Evolutionary conservation across 345 rosid genomes (phyloP).

Genomic region (Sisymbrium altissimum): DNA sequence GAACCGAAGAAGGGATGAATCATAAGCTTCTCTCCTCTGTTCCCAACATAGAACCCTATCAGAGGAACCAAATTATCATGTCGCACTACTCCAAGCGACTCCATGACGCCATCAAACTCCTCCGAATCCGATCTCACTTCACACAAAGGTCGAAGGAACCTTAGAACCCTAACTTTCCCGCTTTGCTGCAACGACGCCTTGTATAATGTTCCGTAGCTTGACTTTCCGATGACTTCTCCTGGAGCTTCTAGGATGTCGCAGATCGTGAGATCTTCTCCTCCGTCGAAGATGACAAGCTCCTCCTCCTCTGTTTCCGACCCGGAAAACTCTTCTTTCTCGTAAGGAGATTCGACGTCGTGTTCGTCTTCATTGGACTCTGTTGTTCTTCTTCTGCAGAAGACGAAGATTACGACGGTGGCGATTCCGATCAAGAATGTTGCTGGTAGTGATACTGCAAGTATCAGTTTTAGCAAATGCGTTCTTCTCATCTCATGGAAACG

Average conservation of each 20-base stretch:
- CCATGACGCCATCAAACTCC: slow-evolving; percentile 52
- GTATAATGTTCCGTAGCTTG: slow-evolving; percentile 83
- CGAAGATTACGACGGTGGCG: slow-evolving; percentile 28
- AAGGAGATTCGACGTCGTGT: slow-evolving; percentile 38
- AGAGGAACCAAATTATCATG: slow-evolving; percentile 84
- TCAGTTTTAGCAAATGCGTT: slow-evolving; percentile 50
- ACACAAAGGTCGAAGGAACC: slow-evolving; percentile 83
- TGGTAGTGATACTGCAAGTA: slow-evolving; percentile 44
- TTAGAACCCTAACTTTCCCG: slow-evolving; percentile 53
- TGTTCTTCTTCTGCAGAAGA: slow-evolving; percentile 6
- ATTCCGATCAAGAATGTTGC: slow-evolving; percentile 41
- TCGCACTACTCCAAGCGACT: slow-evolving; percentile 54
- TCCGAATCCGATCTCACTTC: slow-evolving; percentile 35
- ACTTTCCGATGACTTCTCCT: slow-evolving; percentile 92
- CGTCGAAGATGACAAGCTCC: slow-evolving; percentile 55
- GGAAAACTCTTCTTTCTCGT: slow-evolving; percentile 8
- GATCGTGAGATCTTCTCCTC: slow-evolving; percentile 69
- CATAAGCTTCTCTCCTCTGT: slow-evolving; percentile 91
- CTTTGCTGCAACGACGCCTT: slow-evolving; percentile 62
- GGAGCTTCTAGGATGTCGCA: slow-evolving; percentile 90
- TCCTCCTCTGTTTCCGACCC: slow-evolving; percentile 45
- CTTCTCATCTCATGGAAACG: slow-evolving; percentile 44
- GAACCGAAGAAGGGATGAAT: slow-evolving; percentile 63
- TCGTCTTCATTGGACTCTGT: slow-evolving; percentile 5
- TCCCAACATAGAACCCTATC: slow-evolving; percentile 80